Evolutionary conservation across 2,329 filamentous ascomycete genomes (phyloP).

Genomic region (Aspergillus versicolor): DNA sequence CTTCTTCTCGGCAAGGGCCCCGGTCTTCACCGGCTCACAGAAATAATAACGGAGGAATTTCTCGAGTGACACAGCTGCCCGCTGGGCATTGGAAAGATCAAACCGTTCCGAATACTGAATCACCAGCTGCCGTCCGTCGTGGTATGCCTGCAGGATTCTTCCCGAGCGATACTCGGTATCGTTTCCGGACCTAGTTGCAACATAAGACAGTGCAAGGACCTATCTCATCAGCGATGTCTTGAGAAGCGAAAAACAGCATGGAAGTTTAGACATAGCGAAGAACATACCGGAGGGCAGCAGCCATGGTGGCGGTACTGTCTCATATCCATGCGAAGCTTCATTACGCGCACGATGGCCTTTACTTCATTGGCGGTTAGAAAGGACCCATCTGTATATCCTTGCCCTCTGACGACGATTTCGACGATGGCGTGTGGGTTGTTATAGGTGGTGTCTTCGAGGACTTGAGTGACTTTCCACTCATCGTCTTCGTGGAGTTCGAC

Average conservation of each 20-base stretch:
- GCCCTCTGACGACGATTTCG: background rate
- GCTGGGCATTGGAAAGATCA: background rate
- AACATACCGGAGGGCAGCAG: constrained; percentile 7
- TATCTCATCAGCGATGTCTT: background rate
- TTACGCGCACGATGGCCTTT: constrained; percentile 7
- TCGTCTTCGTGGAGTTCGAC: background rate
- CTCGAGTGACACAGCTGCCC: background rate
- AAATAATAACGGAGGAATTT: constrained; percentile 12
- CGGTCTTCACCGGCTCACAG: constrained; percentile 1
- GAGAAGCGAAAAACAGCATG: too few species aligned
- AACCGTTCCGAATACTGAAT: constrained; percentile 7
- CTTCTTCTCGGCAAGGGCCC: background rate
- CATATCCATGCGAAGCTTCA: constrained; percentile 6
- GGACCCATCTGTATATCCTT: background rate
- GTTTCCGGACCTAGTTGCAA: background rate
- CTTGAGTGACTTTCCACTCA: constrained; percentile 4
- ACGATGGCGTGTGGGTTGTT: background rate
- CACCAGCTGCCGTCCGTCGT: constrained; percentile 4
- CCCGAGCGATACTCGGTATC: background rate
- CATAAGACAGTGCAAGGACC: constrained; percentile 10
- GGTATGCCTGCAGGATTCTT: constrained; percentile 12
- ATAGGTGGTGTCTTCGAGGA: constrained; percentile 8
- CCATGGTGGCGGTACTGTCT: background rate
- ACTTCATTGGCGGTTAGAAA: constrained; percentile 1
- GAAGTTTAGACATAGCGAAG: background rate